phyloP scores from a whole-genome alignment of 345 rosid species.

The Lepidium sativum region DNA sequence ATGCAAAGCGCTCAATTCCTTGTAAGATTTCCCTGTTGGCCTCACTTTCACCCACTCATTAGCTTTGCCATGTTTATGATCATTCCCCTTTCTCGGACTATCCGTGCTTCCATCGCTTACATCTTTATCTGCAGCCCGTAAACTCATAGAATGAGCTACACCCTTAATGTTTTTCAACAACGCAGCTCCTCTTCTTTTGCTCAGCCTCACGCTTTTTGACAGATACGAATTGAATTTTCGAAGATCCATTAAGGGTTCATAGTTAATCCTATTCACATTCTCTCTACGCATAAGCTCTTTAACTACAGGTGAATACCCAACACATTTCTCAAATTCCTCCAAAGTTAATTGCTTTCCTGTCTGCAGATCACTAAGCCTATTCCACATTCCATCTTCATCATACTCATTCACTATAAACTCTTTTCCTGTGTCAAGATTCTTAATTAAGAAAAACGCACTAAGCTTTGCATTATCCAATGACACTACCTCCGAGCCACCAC shows the following conservation, averaged over 20 bases:
- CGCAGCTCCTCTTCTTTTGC: constrained; percentile 79
- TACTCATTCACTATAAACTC: constrained; percentile 84
- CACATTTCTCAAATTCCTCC: constrained; percentile 88
- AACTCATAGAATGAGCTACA: constrained; percentile 66
- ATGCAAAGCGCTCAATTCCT: constrained; percentile 81
- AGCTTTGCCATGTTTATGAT: constrained; percentile 32
- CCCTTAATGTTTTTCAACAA: constrained; percentile 74
- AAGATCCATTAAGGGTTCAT: constrained; percentile 29
- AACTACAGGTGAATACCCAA: constrained; percentile 77
- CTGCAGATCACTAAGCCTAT: constrained; percentile 82
- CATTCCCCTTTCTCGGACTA: constrained; percentile 37
- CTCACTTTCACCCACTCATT: constrained; percentile 78
- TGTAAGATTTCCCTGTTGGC: constrained; percentile 66
- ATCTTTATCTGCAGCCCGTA: constrained; percentile 41
- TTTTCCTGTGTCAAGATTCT: constrained; percentile 81
- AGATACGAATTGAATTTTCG: constrained; percentile 46
- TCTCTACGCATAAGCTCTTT: constrained; percentile 87
- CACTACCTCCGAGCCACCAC: constrained; percentile 12
- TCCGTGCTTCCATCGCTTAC: constrained; percentile 10
- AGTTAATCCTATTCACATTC: constrained; percentile 42
- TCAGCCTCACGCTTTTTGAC: constrained; percentile 62
- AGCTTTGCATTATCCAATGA: constrained; percentile 23
- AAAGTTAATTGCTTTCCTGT: constrained; percentile 88
- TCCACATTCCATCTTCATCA: constrained; percentile 85
- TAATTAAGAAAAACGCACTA: constrained; percentile 71